These are phyloP conservation scores for Curvularia verruculosa DNA, from an alignment of 2,329 filamentous ascomycete species.

Conservation along the genomic window DNA sequence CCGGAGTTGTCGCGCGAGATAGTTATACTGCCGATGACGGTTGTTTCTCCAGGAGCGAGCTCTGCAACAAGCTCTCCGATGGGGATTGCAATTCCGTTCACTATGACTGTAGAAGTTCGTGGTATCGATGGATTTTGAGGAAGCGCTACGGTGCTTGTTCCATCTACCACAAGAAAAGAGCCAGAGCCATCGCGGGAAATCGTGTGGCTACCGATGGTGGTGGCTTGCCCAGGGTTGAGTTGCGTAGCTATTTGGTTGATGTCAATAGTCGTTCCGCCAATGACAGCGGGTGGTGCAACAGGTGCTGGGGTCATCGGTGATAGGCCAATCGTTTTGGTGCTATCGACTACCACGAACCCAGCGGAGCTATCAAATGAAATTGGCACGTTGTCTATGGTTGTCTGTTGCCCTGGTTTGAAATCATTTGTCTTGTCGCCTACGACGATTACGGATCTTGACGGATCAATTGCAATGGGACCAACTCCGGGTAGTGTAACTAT, in stretches of 20 bases:
- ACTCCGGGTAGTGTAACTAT: not conserved
- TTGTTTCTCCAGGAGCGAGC: not conserved
- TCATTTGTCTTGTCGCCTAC: not conserved
- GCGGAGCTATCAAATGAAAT: slow-evolving; percentile 2
- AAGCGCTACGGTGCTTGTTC: not conserved
- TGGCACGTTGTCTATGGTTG: not conserved
- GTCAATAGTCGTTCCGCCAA: not conserved
- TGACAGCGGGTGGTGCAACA: not conserved
- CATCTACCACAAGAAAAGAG: not conserved
- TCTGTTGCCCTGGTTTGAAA: not conserved
- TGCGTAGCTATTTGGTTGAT: not conserved
- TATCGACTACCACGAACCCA: not conserved
- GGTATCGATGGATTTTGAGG: not conserved
- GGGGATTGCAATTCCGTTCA: not conserved
- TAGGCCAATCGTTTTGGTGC: not conserved
- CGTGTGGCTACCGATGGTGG: not conserved
- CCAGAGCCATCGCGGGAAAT: slow-evolving; percentile 1
- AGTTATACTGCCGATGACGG: not conserved
- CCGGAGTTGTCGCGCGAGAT: not conserved
- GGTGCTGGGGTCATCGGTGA: not conserved
- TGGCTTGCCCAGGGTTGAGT: not conserved
- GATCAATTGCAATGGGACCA: not conserved
- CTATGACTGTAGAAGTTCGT: not conserved
- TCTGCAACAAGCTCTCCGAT: not conserved
- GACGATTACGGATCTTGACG: not conserved